phyloP scores from a whole-genome alignment of 164 flowering plant genomes.

The Vitis rotundifolia region DNA sequence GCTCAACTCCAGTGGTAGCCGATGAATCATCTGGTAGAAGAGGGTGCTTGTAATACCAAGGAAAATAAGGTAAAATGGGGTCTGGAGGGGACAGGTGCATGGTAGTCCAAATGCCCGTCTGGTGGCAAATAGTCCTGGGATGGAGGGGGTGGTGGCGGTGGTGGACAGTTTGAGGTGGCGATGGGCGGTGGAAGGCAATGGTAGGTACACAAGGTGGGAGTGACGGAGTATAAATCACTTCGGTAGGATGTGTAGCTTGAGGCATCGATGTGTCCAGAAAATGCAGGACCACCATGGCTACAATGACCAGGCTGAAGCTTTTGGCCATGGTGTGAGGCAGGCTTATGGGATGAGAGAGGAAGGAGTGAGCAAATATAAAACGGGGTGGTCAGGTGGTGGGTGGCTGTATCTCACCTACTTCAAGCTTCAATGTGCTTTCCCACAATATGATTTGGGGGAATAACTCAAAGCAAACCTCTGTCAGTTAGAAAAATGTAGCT shows the following conservation, averaged over 20 bases:
- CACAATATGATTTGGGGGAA: background rate
- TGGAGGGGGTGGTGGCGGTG: constrained; percentile 15
- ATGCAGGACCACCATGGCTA: background rate
- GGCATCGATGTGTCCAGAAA: constrained; percentile 1
- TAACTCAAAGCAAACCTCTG: too few relatives aligned
- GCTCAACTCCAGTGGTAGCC: background rate
- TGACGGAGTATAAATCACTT: background rate
- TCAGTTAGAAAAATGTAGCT: too few relatives aligned
- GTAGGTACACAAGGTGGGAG: constrained; percentile 12
- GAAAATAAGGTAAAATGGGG: constrained; percentile 21
- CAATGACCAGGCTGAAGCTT: constrained; percentile 2
- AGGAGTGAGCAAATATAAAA: too few relatives aligned
- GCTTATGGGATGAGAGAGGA: background rate
- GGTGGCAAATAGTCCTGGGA: background rate
- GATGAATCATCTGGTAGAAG: constrained; percentile 2
- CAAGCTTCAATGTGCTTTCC: background rate
- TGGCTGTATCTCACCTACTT: background rate
- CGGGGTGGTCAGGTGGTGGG: too few relatives aligned
- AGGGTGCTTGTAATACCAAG: constrained; percentile 23
- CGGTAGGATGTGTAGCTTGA: background rate
- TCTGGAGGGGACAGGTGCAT: constrained; percentile 20
- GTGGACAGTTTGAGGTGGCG: constrained; percentile 8
- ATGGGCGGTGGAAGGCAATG: constrained; percentile 24
- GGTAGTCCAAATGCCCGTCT: background rate
- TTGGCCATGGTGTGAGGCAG: constrained; percentile 10